phyloP scores from a whole-genome alignment of 805 yeast genomes.

The Saccharomycopsis olivae region DNA sequence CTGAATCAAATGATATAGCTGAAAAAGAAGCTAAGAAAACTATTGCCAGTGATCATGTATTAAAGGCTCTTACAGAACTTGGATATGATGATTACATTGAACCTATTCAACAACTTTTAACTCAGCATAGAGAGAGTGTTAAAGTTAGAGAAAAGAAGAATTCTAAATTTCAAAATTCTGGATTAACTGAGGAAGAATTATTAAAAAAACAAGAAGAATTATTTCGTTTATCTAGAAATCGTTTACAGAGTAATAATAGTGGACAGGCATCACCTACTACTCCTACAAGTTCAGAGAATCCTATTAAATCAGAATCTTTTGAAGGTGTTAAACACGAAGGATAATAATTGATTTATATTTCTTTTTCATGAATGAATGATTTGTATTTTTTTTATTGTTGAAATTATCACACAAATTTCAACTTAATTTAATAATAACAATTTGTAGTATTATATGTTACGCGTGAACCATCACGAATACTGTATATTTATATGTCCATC shows the following conservation, averaged over 20 bases:
- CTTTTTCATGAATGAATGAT: slow-evolving; percentile 5
- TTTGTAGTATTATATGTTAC: too few species aligned
- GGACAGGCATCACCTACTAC: too few species aligned
- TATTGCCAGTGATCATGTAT: slow-evolving; percentile 91
- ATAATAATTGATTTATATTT: too few species aligned
- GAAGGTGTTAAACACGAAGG: not conserved
- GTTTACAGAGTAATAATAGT: slow-evolving; percentile 35
- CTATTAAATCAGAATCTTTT: not conserved
- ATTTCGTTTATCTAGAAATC: slow-evolving; percentile 66
- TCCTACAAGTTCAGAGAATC: slow-evolving; percentile 2
- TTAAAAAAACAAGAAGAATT: slow-evolving; percentile 87
- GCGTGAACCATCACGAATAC: too few species aligned
- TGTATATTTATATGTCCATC: too few species aligned
- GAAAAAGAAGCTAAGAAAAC: slow-evolving; percentile 94
- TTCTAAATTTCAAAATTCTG: slow-evolving; percentile 88
- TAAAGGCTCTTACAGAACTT: slow-evolving; percentile 76
- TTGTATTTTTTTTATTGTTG: too few species aligned
- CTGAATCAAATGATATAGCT: slow-evolving; percentile 92
- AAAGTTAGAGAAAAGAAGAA: slow-evolving; percentile 86
- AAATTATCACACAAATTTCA: too few species aligned
- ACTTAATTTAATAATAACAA: too few species aligned
- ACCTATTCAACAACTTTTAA: slow-evolving; percentile 65
- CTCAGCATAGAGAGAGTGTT: slow-evolving; percentile 78
- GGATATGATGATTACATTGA: slow-evolving; percentile 83
- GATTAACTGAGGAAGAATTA: slow-evolving; percentile 85